These are phyloP conservation scores for Reticulascus tulasneorum DNA, from an alignment of 2,329 filamentous ascomycete genomes.

Conservation along the genomic window DNA sequence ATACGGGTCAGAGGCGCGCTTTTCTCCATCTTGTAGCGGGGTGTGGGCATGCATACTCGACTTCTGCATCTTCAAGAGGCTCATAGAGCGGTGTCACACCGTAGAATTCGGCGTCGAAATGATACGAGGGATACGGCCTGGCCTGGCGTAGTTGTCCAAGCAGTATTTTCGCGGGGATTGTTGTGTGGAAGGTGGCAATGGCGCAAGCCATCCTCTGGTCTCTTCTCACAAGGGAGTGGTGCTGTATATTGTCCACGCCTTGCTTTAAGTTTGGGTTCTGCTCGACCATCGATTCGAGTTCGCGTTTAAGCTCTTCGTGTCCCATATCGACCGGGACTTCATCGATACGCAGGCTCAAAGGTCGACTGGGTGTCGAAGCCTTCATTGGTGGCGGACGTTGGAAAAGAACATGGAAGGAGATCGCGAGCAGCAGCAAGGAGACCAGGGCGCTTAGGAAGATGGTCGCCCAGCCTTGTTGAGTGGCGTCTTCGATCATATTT, in stretches of 20 bases:
- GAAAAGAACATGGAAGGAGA: no score
- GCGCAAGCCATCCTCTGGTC: background rate
- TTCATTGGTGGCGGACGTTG: no score
- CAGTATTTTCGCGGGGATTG: background rate
- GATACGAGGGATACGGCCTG: constrained; percentile 3
- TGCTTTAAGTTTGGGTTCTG: no score
- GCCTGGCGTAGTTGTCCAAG: constrained; percentile 1
- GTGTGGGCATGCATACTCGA: constrained; percentile 16
- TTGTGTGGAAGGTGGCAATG: background rate
- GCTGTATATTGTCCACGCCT: background rate
- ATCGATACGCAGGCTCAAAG: background rate
- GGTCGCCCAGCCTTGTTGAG: no score
- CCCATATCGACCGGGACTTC: background rate
- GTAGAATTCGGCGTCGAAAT: constrained; percentile 16
- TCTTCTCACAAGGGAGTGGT: background rate
- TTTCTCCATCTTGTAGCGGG: no score
- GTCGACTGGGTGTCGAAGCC: no score
- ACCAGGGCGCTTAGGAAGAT: no score
- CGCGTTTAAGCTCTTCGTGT: background rate
- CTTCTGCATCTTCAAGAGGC: constrained; percentile 3
- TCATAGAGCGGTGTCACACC: constrained; percentile 23
- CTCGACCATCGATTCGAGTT: no score
- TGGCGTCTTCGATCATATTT: no score
- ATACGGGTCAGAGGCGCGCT: constrained; percentile 6
- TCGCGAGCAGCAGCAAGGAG: no score